Conservation (phyloP, 768 basidiomycete genomes). For the Trichaptum fuscoviolaceum region DNA sequence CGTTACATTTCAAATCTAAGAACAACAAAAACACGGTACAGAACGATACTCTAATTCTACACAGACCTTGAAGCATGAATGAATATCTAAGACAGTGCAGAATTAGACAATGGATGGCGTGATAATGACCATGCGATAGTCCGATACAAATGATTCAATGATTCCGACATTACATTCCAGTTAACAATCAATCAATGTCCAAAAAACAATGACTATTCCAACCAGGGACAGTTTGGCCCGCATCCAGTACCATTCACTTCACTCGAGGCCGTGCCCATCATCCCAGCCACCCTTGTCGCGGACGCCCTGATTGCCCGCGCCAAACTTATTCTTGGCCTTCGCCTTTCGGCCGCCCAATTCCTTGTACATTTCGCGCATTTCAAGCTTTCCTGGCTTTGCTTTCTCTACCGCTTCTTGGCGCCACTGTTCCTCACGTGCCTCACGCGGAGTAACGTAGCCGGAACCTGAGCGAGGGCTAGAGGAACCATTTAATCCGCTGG, state of each 20-base stretch:
- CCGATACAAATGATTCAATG: background rate
- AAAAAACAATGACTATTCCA: background rate
- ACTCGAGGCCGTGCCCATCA: slow-evolving; percentile 26
- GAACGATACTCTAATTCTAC: too few species aligned
- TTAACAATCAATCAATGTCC: background rate
- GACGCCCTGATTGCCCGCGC: slow-evolving; percentile 44
- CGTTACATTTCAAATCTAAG: too few species aligned
- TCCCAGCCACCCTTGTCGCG: slow-evolving; percentile 81
- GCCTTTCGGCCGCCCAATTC: slow-evolving; percentile 82
- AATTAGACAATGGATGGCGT: background rate
- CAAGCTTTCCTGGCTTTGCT: slow-evolving; percentile 61
- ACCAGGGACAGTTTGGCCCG: background rate
- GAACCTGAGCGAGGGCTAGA: slow-evolving; percentile 42
- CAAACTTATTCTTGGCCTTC: slow-evolving; percentile 68
- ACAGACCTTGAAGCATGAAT: too few species aligned
- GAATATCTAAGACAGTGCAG: background rate
- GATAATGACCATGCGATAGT: background rate
- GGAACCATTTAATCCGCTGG: slow-evolving; percentile 38
- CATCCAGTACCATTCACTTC: background rate
- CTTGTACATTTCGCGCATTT: slow-evolving; percentile 92
- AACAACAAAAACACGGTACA: too few species aligned
- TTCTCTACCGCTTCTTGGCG: slow-evolving; percentile 44
- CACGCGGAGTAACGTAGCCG: slow-evolving; percentile 75
- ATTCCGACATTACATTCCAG: background rate
- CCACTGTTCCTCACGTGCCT: slow-evolving; percentile 77